Conservation (phyloP, 1,284 basidiomycete species). For the Polyporus tsugae region DNA sequence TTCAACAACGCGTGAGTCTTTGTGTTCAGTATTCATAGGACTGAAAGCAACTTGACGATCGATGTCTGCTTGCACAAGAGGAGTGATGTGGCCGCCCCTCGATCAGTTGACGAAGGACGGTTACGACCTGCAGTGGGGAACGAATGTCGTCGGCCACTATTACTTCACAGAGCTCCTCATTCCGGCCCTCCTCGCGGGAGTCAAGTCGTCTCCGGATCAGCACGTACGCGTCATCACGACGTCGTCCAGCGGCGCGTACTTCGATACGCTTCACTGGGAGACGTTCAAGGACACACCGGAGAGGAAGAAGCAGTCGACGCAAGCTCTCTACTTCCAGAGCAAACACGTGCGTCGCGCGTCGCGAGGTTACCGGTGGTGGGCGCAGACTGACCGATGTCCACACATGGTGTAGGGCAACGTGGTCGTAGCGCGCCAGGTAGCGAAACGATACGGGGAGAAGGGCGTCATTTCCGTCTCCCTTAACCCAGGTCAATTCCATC, state of each 20-base stretch:
- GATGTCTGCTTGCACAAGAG: conserved; percentile 40
- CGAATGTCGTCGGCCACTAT: conserved; percentile 53
- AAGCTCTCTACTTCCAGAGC: conserved; percentile 50
- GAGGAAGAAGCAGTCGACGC: conserved; percentile 37
- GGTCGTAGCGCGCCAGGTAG: conserved; percentile 45
- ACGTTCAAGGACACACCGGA: conserved; percentile 40
- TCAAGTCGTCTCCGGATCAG: conserved; percentile 39
- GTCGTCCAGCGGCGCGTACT: conserved; percentile 44
- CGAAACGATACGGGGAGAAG: conserved; percentile 40
- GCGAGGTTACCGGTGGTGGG: neutral
- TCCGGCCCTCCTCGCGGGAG: conserved; percentile 47
- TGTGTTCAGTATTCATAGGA: conserved; percentile 5
- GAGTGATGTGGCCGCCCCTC: conserved; percentile 53
- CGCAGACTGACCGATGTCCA: no score
- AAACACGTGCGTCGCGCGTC: conserved; percentile 40
- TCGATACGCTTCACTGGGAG: conserved; percentile 40
- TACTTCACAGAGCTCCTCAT: conserved; percentile 54
- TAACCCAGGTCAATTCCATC: conserved; percentile 45
- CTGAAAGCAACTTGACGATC: neutral
- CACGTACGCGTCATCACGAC: conserved; percentile 54
- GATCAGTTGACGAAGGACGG: conserved; percentile 52
- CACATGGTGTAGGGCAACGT: conserved; percentile 45
- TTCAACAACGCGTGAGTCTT: conserved; percentile 59
- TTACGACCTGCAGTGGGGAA: conserved; percentile 60
- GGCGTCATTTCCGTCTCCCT: conserved; percentile 48